Base-by-base conservation (phyloP, 345 rosid species). In the Passiflora organensis region DNA sequence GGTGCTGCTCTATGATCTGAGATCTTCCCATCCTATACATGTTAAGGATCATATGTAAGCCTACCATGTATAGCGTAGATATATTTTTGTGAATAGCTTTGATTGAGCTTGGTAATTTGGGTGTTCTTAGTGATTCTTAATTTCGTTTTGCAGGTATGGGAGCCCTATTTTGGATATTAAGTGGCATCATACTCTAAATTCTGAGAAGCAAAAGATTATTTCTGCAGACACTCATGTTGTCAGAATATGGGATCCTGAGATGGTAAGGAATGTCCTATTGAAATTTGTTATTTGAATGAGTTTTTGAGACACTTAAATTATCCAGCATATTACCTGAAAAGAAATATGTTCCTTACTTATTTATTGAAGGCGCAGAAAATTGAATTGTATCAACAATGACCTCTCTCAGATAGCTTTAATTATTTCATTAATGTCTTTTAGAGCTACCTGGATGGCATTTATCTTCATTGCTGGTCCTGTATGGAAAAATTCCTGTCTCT, bases 191-290 rank as follows among this genome's bases (percentile, higher is more conserved):
- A 82, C 89, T 62, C 84, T 77, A 38, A 89, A 86, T 68, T 78
- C 88, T 53, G 96, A 89, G 37, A 72, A 74, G 17, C 89, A 85
- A 23, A 84, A 82, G 74, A 56, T 93, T 64, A 75, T 89, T 54
- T 81, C 95, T 21, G 80, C 96, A 19, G 96, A 93, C 71, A 80
- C 61, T 46, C 94, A 84, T 71, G 54, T 84, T 66, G 99, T 93
- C 65, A 82, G 88, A 76, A 80, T 89, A 75, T 93, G 99, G 96
- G 95, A 89, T 61, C 96, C 99, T 1, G 91, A 86, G 70, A 86
- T 89, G 58, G 99, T 89, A 62, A 75, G 79, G 58, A 39, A 32
- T 53, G 16, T 43, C 38, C 34, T 16, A 46, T 34, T 44, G 6
- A 32, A 12, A 19, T 53, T 63, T 16, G n/a, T n/a, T n/a, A n/a